Base-by-base conservation (phyloP, 352 stramenopile genomes). In the Phytophthora ohioensis region DNA sequence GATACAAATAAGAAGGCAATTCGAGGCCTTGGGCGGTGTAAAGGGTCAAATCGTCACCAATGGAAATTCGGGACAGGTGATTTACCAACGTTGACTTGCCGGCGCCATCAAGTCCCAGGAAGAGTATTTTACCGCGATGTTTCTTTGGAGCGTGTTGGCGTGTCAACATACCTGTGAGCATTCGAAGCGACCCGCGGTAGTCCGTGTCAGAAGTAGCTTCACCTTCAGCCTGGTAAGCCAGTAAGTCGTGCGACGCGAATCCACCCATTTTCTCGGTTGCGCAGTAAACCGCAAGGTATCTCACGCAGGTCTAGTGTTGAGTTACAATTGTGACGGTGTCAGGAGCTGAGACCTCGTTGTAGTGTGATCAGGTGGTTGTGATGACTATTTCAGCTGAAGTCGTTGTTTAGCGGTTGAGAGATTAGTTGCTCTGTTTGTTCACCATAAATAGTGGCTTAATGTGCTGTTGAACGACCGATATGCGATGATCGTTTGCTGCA, bases 51-150 rank as follows among this genome's bases (percentile, higher is more conserved):
- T 74, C 66, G 8, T 84, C 79, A 1, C 73, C 66, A n/a, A 66
- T 62, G 6, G 58, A 67, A 9, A 77, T 42, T 5, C 71, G 62
- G 30, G 75, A 64, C 1, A 91, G 67, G 17, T 90, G 73, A 13
- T 84, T 69, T 8, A 85, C 58, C 6, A 91, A 67, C 8, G 83
- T 90, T 36, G 81, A 85, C 49, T 91, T 91, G n/a, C 83, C 83
- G 2, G 81, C 80, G 30, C 78, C 73, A 43, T 91, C 79, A 3
- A 91, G 63, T 11, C 83, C 83, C n/a, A 91, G 63, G 15, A 90
- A 45, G 3, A 91, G 30, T 10, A 91, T 4, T 7, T 70, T 76
- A 9, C 81, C 83, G 2, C 78, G 82, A 48, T 78, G 68, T 38
- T 85, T 82, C 60, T 80, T 86, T 7, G 71, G 27, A 1, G 75